phyloP scores from a whole-genome alignment of 2,329 filamentous ascomycete genomes.

The Rachicladosporium sp. region DNA sequence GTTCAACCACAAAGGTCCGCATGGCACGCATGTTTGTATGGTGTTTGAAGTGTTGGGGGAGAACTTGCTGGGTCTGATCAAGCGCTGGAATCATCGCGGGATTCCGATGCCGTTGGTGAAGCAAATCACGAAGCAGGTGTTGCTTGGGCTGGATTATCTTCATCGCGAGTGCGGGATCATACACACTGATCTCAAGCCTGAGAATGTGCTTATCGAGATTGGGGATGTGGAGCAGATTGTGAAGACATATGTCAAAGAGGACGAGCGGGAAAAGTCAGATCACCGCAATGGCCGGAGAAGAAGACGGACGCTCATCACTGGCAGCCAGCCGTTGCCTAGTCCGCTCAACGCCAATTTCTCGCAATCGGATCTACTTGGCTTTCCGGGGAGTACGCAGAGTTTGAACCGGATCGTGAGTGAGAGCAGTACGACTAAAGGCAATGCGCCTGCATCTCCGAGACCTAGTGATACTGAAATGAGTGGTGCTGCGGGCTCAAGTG shows the following conservation, averaged over 20 bases:
- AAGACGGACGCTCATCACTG: conserved; percentile 86
- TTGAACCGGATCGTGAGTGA: conserved; percentile 77
- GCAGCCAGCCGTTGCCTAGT: conserved; percentile 89
- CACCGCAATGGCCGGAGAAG: conserved; percentile 83
- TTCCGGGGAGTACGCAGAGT: conserved; percentile 52
- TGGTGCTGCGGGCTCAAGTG: conserved; percentile 38
- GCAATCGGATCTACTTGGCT: conserved; percentile 55
- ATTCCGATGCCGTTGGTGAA: conserved; percentile 95
- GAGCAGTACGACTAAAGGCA: conserved; percentile 44
- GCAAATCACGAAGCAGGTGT: conserved; percentile 96
- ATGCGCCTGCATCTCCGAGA: conserved; percentile 22
- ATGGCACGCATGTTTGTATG: conserved; percentile 97
- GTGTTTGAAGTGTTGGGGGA: conserved; percentile 96
- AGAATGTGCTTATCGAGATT: conserved; percentile 97
- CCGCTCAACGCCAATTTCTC: conserved; percentile 88
- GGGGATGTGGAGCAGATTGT: conserved; percentile 98
- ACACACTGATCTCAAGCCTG: conserved; percentile 92
- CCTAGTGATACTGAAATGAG: conserved; percentile 39
- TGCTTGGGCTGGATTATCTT: conserved; percentile 88
- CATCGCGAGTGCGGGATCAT: conserved; percentile 98
- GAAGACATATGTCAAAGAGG: conserved; percentile 84
- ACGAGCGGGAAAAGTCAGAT: conserved; percentile 61
- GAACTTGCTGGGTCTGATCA: conserved; percentile 88
- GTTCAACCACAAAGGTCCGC: conserved; percentile 94
- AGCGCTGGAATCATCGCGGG: conserved; percentile 94